Base-by-base conservation (phyloP, 2,329 filamentous ascomycete species). In the Alternaria burnsii region DNA sequence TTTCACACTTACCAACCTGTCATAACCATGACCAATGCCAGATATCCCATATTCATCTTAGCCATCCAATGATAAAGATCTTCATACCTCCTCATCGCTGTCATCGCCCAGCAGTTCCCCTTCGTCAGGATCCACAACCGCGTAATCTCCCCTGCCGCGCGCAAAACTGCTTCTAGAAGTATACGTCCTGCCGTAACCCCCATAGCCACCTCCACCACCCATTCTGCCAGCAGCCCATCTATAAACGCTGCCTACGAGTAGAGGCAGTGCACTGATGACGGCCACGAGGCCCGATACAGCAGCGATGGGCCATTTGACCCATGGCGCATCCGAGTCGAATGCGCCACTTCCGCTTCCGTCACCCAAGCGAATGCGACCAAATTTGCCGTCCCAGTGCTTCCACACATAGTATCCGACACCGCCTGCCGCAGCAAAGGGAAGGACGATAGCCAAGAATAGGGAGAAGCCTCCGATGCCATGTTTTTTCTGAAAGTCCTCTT, bases 31-130 rank as follows among this genome's bases (percentile, higher is more conserved):
- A 30, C 16, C 36, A 24, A 52, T 50, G 24, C 46, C 46, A 50
- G 26, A 38, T 22, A 11, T 41, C 36, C 20, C 34, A 52, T 52
- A n/a, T 30, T 16, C 4, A 20, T 30, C 34, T 12, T 18, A 22
- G 28, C 28, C 34, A 52, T 52, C 34, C 40, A 38, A 52, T 30
- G 26, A 52, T 26, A 41, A 0, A 24, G 22, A 52, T 32, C 20
- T 54, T 66, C 75, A 89, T 50, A 90, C 91, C 63, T 97, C 94
- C 74, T 97, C 93, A 67, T 97, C 94, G 68, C 93, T 93, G 61
- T 97, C 94, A 69, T 97, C 94, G 1, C 95, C 95, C 36, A 99
- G 81, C 68, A 99, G 82, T 82, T 98, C 94, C 50, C 94, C 94
- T 77, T 98, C 95, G 75, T 98, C 95, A 52, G 95, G 91, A 71